These are phyloP conservation scores for Monilinia fructicola DNA, from an alignment of 2,329 filamentous ascomycete genomes.

Conservation along the genomic window DNA sequence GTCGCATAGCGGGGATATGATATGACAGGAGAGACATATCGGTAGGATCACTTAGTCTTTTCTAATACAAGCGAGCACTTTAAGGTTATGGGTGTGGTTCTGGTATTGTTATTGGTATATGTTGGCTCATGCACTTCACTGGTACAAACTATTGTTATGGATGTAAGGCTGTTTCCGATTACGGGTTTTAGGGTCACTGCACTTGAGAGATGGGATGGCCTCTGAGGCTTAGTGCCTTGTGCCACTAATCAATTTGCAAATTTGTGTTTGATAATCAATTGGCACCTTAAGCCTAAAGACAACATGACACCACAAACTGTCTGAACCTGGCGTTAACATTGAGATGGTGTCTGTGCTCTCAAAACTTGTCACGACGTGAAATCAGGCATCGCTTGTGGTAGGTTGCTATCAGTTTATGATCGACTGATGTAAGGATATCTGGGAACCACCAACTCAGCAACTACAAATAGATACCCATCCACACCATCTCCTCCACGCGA, in stretches of 20 bases:
- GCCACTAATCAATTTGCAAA: neutral
- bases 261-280: neutral
- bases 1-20: neutral
- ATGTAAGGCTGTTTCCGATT: neutral
- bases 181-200: neutral
- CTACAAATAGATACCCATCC: neutral
- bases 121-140: neutral
- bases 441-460: neutral
- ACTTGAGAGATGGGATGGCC: neutral
- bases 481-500: too few species aligned
- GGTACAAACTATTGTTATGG: neutral
- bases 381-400: neutral
- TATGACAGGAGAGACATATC: neutral
- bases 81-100: neutral
- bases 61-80: slow-evolving; percentile 7
- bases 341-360: neutral
- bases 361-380: neutral
- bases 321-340: neutral
- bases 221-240: neutral
- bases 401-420: neutral
- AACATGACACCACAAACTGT: neutral
- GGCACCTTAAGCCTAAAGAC: neutral
- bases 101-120: neutral
- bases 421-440: neutral
- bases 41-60: slow-evolving; percentile 6